These are phyloP conservation scores for Litchi chinensis DNA, from an alignment of 345 rosid genomes.

Conservation along the genomic window DNA sequence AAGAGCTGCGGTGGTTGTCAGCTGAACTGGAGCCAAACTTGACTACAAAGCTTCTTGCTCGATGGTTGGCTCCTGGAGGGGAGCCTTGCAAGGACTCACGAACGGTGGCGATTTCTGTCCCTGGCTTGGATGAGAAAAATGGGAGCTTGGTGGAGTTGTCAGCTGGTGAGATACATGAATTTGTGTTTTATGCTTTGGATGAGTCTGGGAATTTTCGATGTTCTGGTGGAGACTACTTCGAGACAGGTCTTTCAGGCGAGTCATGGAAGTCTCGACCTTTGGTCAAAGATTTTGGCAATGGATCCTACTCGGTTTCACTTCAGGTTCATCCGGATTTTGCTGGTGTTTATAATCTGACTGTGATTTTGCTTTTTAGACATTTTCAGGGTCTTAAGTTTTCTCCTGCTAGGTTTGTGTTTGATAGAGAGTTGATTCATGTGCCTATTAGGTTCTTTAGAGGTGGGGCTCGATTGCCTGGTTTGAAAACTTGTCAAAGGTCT, in stretches of 20 bases:
- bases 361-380: slow-evolving; percentile 74
- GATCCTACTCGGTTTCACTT: slow-evolving; percentile 66
- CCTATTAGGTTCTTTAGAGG: slow-evolving; percentile 46
- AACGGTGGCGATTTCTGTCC: slow-evolving; percentile 58
- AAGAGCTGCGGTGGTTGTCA: slow-evolving; percentile 49
- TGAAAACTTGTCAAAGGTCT: slow-evolving; percentile 50
- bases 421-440: slow-evolving; percentile 53
- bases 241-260: slow-evolving; percentile 83
- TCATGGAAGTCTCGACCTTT: slow-evolving; percentile 86
- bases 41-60: slow-evolving; percentile 49
- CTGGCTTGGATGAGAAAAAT: slow-evolving; percentile 41
- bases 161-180: slow-evolving; percentile 67
- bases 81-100: slow-evolving; percentile 60
- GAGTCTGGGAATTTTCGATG: slow-evolving; percentile 55
- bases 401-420: slow-evolving; percentile 60
- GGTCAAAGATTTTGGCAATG: slow-evolving; percentile 79
- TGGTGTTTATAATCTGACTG: slow-evolving; percentile 70
- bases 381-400: slow-evolving; percentile 77
- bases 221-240: slow-evolving; percentile 88
- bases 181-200: slow-evolving; percentile 63
- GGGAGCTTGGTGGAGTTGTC: slow-evolving; percentile 48
- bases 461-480: slow-evolving; percentile 44
- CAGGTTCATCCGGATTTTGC: slow-evolving; percentile 91
- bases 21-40: slow-evolving; percentile 52
- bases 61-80: slow-evolving; percentile 75